These are phyloP conservation scores for Solanum verrucosum DNA, from an alignment of 257 asterid genomes.

Conservation along the genomic window DNA sequence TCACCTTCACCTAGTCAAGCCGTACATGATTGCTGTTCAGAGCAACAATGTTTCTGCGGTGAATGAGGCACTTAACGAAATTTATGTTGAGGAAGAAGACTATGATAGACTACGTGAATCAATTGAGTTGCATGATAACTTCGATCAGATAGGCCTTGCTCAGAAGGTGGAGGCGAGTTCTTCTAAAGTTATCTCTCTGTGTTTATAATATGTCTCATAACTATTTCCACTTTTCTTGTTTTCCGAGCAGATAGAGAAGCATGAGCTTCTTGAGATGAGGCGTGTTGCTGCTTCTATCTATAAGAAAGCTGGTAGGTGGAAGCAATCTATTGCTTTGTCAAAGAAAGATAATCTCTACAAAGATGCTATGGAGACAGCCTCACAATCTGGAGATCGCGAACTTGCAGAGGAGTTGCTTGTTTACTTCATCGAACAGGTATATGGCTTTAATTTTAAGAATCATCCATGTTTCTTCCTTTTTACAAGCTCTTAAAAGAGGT, in stretches of 20 bases:
- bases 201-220: slow-evolving; percentile 4
- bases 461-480: background rate
- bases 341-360: slow-evolving; percentile 93
- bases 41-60: slow-evolving; percentile 97
- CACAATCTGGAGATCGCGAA: slow-evolving; percentile 99
- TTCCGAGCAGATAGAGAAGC: slow-evolving; percentile 83
- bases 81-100: slow-evolving; percentile 97
- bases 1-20: slow-evolving; percentile 86
- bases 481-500: background rate
- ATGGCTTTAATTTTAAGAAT: background rate
- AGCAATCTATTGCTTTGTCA: slow-evolving; percentile 90
- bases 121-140: slow-evolving; percentile 84
- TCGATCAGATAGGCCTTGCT: slow-evolving; percentile 97
- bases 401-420: slow-evolving; percentile 99
- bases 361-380: slow-evolving; percentile 99
- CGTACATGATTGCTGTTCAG: slow-evolving; percentile 99
- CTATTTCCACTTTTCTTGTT: background rate
- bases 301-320: slow-evolving; percentile 99
- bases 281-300: slow-evolving; percentile 98
- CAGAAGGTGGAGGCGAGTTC: slow-evolving; percentile 62
- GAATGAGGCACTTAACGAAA: slow-evolving; percentile 93
- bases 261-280: slow-evolving; percentile 99
- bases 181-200: background rate
- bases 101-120: slow-evolving; percentile 96
- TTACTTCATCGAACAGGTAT: slow-evolving; percentile 92